Evolutionary conservation across 2,329 filamentous ascomycete genomes (phyloP).

Genomic region (Plectosphaerella sp.): DNA sequence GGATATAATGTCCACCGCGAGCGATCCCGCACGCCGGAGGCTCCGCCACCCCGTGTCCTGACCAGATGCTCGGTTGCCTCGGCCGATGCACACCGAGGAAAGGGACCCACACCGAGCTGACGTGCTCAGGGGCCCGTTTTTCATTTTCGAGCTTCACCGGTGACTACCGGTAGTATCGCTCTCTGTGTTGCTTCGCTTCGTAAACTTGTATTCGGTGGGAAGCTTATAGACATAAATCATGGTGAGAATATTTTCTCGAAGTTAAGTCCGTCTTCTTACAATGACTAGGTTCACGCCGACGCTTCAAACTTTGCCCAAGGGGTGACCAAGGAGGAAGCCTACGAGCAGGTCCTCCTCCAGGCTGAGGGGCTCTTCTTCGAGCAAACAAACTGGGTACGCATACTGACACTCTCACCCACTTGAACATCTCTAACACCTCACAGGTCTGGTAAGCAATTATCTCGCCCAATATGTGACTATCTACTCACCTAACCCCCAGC

Average conservation of each 20-base stretch:
- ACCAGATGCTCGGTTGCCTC: not conserved
- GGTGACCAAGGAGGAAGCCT: constrained; percentile 67
- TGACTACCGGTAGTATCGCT: too few relatives aligned
- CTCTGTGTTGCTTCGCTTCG: too few relatives aligned
- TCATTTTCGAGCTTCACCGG: too few relatives aligned
- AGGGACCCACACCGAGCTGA: not conserved
- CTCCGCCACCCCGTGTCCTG: not conserved
- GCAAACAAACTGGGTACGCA: constrained; percentile 73
- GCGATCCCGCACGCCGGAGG: not conserved
- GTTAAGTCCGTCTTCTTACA: too few relatives aligned
- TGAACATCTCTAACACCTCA: not conserved
- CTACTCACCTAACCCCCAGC: constrained; percentile 31
- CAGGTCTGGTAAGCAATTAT: constrained; percentile 33
- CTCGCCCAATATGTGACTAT: not conserved
- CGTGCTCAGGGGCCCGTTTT: not conserved
- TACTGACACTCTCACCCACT: not conserved
- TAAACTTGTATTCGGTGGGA: too few relatives aligned
- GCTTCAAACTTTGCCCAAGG: constrained; percentile 67
- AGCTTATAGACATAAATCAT: too few relatives aligned
- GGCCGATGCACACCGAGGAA: not conserved
- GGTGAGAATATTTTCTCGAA: too few relatives aligned
- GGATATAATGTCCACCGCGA: not conserved
- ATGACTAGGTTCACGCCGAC: constrained; percentile 67
- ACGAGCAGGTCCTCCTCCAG: constrained; percentile 68
- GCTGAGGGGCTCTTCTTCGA: constrained; percentile 64